These are phyloP conservation scores for Alternaria sp. DNA, from an alignment of 2,329 filamentous ascomycete species.

Conservation along the genomic window DNA sequence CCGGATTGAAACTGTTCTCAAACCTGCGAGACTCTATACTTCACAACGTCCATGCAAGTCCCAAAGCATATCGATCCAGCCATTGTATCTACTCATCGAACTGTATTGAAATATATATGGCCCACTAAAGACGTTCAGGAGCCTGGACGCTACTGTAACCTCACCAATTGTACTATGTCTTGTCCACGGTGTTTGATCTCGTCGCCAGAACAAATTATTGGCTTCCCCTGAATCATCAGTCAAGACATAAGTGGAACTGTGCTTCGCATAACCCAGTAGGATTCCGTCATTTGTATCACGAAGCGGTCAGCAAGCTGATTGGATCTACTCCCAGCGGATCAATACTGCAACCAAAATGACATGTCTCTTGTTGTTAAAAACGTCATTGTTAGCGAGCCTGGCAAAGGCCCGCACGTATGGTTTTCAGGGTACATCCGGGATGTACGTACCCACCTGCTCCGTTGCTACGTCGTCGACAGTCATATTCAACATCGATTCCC, in stretches of 20 bases:
- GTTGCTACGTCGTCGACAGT: constrained; percentile 1
- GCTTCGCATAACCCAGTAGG: constrained; percentile 1
- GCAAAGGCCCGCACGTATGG: neutral
- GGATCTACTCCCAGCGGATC: neutral
- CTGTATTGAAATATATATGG: neutral
- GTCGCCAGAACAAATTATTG: neutral
- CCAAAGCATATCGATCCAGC: neutral
- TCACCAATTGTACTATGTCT: neutral
- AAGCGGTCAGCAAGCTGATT: neutral
- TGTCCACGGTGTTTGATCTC: neutral
- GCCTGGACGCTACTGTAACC: neutral
- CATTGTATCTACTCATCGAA: neutral
- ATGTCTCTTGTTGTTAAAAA: neutral
- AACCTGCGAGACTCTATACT: neutral
- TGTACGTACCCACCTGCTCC: constrained; percentile 7
- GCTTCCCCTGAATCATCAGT: neutral
- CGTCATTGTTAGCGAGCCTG: constrained; percentile 2
- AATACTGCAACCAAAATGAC: constrained; percentile 6
- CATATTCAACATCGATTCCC: neutral
- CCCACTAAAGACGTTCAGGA: neutral
- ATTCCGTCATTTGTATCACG: constrained; percentile 8
- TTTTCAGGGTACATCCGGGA: constrained; percentile 9
- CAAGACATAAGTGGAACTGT: neutral
- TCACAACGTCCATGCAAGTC: neutral
- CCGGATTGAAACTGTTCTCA: neutral